Evolutionary conservation across 2,329 filamentous ascomycete species (phyloP).

Genomic region (Aspergillus transmontanensis): DNA sequence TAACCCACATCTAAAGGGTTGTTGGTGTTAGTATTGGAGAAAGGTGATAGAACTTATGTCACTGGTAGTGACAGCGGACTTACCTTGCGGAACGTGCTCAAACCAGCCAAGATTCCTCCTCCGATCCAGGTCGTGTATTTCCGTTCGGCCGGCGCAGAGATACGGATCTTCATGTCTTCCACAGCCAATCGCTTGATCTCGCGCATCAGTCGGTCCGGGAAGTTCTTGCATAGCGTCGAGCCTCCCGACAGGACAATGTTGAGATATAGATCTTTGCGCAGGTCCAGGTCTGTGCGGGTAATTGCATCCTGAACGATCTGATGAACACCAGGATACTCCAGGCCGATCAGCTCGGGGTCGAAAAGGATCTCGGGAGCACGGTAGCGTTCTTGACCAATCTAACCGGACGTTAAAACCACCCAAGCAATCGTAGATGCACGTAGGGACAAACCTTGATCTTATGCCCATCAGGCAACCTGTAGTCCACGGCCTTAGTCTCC

Average conservation of each 20-base stretch:
- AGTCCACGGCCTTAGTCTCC: constrained; percentile 80
- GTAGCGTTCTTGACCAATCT: constrained; percentile 93
- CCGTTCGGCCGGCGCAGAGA: constrained; percentile 93
- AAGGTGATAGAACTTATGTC: neutral
- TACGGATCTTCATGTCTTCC: constrained; percentile 99
- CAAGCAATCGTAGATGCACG: constrained; percentile 10
- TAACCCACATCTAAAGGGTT: constrained; percentile 90
- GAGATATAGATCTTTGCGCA: constrained; percentile 89
- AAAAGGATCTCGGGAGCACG: constrained; percentile 96
- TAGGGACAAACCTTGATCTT: constrained; percentile 74
- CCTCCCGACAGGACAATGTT: constrained; percentile 98
- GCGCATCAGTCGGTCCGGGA: constrained; percentile 86
- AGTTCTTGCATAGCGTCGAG: constrained; percentile 94
- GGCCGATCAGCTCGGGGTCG: constrained; percentile 92
- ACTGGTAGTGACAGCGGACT: constrained; percentile 27
- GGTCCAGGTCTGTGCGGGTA: constrained; percentile 89
- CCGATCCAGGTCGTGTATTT: constrained; percentile 99
- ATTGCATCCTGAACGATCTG: constrained; percentile 98
- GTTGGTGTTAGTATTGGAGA: neutral
- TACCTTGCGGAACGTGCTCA: constrained; percentile 98
- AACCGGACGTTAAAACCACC: neutral
- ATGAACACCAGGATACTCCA: constrained; percentile 95
- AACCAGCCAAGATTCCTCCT: constrained; percentile 90
- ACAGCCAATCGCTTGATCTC: constrained; percentile 93
- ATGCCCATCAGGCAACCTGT: constrained; percentile 87